These are phyloP conservation scores for Phialophora tarda DNA, from an alignment of 2,329 filamentous ascomycete species.

Conservation along the genomic window DNA sequence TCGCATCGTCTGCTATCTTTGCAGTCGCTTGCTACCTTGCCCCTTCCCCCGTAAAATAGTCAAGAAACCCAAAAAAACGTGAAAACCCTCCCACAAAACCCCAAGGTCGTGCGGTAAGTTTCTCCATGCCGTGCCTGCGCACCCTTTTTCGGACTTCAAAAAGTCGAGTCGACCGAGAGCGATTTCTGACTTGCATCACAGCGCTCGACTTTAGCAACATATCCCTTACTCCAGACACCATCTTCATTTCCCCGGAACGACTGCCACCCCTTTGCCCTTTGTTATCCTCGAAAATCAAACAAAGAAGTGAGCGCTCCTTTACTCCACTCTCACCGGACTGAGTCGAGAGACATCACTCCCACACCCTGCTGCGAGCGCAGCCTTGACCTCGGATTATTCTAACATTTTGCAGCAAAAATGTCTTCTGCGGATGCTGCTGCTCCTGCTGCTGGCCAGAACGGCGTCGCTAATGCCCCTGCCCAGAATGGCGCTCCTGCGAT, in stretches of 20 bases:
- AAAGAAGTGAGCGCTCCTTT: conserved; percentile 32
- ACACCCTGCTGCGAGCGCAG: not conserved
- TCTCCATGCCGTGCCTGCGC: conserved; percentile 21
- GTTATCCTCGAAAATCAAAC: conserved; percentile 21
- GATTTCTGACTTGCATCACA: conserved; percentile 23
- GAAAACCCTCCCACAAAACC: conserved; percentile 48
- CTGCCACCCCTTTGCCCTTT: conserved; percentile 22
- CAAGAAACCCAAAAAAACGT: conserved; percentile 44
- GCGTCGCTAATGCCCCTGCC: conserved; percentile 55
- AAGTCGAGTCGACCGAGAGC: conserved; percentile 7
- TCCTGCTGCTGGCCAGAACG: conserved; percentile 68
- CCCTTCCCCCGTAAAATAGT: conserved; percentile 43
- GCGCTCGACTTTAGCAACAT: conserved; percentile 34
- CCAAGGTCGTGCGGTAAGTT: conserved; percentile 36
- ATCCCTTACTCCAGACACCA: conserved; percentile 28
- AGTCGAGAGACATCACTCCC: not conserved
- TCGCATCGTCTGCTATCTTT: conserved; percentile 36
- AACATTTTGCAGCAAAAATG: conserved; percentile 69
- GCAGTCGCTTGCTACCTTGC: conserved; percentile 41
- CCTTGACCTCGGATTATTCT: not conserved
- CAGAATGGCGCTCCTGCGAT: conserved; percentile 59
- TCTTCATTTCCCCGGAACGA: conserved; percentile 20
- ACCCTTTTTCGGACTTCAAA: conserved; percentile 22
- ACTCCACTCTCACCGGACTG: not conserved
- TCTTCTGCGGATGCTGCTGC: conserved; percentile 77